Percentiles rank a stretch among this genome's conserved stretches.
These are phyloP conservation scores for Coprinellus aureogranulatus DNA, from an alignment of 768 basidiomycete genomes.

Conservation along the genomic window DNA sequence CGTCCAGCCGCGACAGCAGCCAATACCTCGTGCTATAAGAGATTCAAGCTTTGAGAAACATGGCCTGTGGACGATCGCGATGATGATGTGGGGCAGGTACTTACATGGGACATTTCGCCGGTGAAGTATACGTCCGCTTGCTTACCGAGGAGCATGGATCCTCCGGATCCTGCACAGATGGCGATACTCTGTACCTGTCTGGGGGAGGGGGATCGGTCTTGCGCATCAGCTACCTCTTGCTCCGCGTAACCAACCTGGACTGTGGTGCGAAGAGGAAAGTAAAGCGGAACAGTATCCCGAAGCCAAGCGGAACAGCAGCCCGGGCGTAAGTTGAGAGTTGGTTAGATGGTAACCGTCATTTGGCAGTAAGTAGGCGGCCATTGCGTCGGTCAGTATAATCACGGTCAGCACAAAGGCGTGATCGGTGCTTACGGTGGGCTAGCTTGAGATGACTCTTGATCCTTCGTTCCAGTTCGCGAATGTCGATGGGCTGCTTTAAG, in stretches of 20 bases:
- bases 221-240: conserved; percentile 3
- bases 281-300: too few species aligned
- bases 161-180: conserved; percentile 90
- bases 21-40: conserved; percentile 77
- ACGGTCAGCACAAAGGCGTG: neutral
- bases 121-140: conserved; percentile 88
- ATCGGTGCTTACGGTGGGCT: conserved; percentile 27
- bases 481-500: conserved; percentile 52
- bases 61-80: conserved; percentile 6
- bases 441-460: conserved; percentile 66
- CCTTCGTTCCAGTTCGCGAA: conserved; percentile 60
- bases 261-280: too few species aligned
- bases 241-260: conserved; percentile 66
- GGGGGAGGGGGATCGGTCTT: too few species aligned
- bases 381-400: neutral
- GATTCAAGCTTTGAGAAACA: conserved; percentile 19
- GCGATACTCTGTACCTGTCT: conserved; percentile 60
- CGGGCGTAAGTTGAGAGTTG: neutral
- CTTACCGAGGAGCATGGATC: conserved; percentile 66
- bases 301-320: too few species aligned
- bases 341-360: conserved; percentile 9
- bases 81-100: conserved; percentile 19
- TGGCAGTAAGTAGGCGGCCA: conserved; percentile 14
- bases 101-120: conserved; percentile 88
- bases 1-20: conserved; percentile 73